These are phyloP conservation scores for Eremochloa ophiuroides DNA, from an alignment of 176 grass and related monocot species.

Conservation along the genomic window DNA sequence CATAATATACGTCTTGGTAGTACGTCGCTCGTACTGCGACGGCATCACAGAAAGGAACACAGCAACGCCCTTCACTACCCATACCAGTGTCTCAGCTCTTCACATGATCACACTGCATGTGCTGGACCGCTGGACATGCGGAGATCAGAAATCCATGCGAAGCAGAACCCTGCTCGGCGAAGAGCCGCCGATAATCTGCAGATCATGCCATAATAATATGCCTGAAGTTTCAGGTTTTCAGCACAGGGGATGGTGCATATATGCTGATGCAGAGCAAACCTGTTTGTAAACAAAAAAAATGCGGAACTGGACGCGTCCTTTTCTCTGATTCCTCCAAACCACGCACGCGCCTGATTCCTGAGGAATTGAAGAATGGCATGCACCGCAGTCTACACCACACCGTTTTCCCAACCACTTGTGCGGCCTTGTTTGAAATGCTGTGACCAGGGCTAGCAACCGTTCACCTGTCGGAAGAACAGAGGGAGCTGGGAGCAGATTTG, in stretches of 20 bases:
- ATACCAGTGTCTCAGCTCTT: too few species aligned
- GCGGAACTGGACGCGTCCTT: neutral
- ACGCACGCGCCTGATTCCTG: neutral
- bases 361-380: neutral
- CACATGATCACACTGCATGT: too few species aligned
- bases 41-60: slow-evolving; percentile 4
- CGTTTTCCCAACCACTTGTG: neutral
- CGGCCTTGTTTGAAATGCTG: neutral
- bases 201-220: neutral
- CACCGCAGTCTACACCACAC: neutral
- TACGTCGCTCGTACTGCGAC: neutral
- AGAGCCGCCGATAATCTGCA: too few species aligned
- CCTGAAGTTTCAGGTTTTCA: neutral
- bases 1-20: slow-evolving; percentile 5
- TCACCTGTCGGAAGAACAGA: neutral
- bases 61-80: neutral
- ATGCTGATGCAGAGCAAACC: too few species aligned
- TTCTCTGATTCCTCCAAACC: neutral
- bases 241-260: too few species aligned
- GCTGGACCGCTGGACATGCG: too few species aligned
- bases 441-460: neutral
- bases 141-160: too few species aligned
- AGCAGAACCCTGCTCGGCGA: too few species aligned
- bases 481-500: neutral
- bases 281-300: too few species aligned